Conservation (phyloP, 768 basidiomycete species). For the Xanthoconium stramineum region DNA sequence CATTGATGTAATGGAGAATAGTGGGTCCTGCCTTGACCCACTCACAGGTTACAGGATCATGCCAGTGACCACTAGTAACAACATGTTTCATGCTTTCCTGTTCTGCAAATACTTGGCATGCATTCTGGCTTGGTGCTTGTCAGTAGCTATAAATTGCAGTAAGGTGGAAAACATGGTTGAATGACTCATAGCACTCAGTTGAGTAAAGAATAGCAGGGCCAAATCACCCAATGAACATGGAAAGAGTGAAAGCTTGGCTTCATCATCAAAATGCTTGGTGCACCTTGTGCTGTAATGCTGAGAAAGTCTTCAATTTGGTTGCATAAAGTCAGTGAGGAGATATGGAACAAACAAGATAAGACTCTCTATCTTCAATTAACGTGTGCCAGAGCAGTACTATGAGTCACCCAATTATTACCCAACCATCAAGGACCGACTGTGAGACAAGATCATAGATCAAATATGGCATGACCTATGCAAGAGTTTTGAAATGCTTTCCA, state of each 20-base stretch:
- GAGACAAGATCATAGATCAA: slow-evolving; percentile 30
- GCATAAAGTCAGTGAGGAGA: no score
- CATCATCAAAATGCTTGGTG: slow-evolving; percentile 21
- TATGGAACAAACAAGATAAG: slow-evolving; percentile 30
- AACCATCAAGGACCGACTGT: slow-evolving; percentile 21
- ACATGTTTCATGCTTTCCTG: slow-evolving; percentile 18
- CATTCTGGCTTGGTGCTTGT: slow-evolving; percentile 29
- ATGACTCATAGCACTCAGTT: slow-evolving; percentile 30
- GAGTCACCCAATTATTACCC: slow-evolving; percentile 34
- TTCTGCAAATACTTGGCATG: slow-evolving; percentile 7
- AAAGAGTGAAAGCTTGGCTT: slow-evolving; percentile 34
- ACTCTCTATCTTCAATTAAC: slow-evolving; percentile 34
- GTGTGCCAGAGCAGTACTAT: slow-evolving; percentile 40
- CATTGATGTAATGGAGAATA: neutral
- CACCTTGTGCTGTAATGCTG: slow-evolving; percentile 18
- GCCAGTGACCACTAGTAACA: slow-evolving; percentile 10
- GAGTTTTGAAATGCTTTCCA: slow-evolving; percentile 22
- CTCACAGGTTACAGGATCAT: neutral
- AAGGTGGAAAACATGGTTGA: slow-evolving; percentile 25
- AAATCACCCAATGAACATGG: slow-evolving; percentile 24
- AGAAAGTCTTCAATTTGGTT: slow-evolving; percentile 26
- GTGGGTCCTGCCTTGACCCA: neutral
- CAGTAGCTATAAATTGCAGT: slow-evolving; percentile 27
- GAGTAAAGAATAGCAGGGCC: slow-evolving; percentile 28
- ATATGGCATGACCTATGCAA: neutral